Evolutionary conservation across 1,139 yeast species (phyloP), one percentile per base, ranked within the genome.

Genomic region (Kodamaea sp.): DNA sequence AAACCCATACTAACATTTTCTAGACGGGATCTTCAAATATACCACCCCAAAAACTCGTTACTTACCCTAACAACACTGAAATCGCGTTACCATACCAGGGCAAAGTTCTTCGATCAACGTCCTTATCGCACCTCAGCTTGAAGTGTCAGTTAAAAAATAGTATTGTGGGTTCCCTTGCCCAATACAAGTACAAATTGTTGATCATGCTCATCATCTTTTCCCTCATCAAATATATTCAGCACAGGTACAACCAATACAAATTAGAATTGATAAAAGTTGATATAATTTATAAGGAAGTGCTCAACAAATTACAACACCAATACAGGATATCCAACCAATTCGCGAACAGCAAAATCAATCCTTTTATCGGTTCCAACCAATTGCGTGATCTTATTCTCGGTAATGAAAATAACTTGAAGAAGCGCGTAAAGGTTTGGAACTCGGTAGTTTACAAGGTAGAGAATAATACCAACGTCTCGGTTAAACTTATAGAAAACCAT

Each of bases 281-380:
- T 20, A 55, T 58, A 1, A 46, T 73, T 7, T 65, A 70, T 35
- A 49, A 53, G 10, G 73, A 73, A 35, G 78, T 78, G 4, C 46
- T 80, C 8, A 56, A 56, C 13, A 76, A 69, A 46, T 62, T 83
- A 36, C 62, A 66, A 50, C 48, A 48, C 22, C 77, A 74, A 44
- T 61, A 63, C 20, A 47, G 43, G 27, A 30, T 59, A 33, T 51
- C 62, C 7, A 37, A 37, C 50, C 26, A 29, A 15, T 44, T 78
- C 7, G 55, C 53, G 9, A 73, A 67, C 44, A 42, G 41, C 20
- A 30, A 55, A 38, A 48, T 59, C 10, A 40, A 39, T 49, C 70
- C 78, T 15, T 84, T 73, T 50, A 64, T 88, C 38, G 88, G 92
- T 13, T 73, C 86, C 11, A 82, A 83, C 28, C 95, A 86, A 50